These are phyloP conservation scores for Limonomyces culmigenus DNA, from an alignment of 1,284 basidiomycete species.

Conservation along the genomic window DNA sequence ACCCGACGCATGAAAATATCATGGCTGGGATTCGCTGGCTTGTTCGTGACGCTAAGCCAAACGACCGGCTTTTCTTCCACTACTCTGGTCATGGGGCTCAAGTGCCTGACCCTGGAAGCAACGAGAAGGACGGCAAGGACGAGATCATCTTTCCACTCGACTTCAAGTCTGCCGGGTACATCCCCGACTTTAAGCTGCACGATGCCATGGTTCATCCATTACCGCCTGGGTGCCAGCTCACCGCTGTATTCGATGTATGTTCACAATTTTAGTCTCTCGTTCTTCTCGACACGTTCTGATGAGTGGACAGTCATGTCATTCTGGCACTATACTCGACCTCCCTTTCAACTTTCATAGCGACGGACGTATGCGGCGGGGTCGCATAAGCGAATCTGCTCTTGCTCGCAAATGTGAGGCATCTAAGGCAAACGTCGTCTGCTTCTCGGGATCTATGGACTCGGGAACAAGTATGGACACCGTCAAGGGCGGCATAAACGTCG, in stretches of 20 bases:
- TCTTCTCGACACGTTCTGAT: no score
- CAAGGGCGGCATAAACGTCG: conserved; percentile 70
- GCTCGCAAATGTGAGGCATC: no score
- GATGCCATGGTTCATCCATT: conserved; percentile 58
- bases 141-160: conserved; percentile 83
- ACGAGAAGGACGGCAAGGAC: conserved; percentile 47
- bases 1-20: conserved; percentile 73
- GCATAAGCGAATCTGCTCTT: no score
- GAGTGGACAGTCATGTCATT: conserved; percentile 29
- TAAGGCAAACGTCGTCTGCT: no score
- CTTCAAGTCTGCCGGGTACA: conserved; percentile 50
- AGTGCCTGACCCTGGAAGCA: conserved; percentile 58
- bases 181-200: conserved; percentile 75
- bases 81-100: conserved; percentile 79
- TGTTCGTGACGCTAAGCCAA: conserved; percentile 58
- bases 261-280: no score
- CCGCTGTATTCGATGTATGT: conserved; percentile 76
- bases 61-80: conserved; percentile 88
- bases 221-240: conserved; percentile 73
- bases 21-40: conserved; percentile 82
- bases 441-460: conserved; percentile 84
- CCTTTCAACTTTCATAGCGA: conserved; percentile 43
- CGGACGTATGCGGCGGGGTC: no score
- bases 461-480: conserved; percentile 86
- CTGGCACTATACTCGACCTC: conserved; percentile 23